Percentiles rank a stretch among this genome's conserved stretches.
Evolutionary conservation across 192 early-diverging fungal genomes (phyloP).

Genomic region (Podila minutissima): DNA sequence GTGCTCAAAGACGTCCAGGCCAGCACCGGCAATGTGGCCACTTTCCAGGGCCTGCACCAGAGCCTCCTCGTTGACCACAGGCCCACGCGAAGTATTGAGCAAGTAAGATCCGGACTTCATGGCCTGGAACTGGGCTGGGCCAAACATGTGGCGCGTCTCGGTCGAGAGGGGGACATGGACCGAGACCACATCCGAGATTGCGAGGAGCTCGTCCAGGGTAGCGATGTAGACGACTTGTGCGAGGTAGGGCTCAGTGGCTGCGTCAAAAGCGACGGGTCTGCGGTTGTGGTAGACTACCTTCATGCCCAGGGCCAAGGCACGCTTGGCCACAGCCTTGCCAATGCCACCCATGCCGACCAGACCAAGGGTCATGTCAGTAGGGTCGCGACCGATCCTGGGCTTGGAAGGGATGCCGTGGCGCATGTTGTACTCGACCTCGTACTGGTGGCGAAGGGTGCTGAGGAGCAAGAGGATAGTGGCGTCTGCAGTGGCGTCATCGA

Average conservation of each 20-base stretch:
- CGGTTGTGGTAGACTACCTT: conserved; percentile 52
- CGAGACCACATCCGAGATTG: conserved; percentile 27
- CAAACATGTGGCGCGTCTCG: conserved; percentile 51
- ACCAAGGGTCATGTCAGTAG: conserved; percentile 59
- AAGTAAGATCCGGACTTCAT: conserved; percentile 53
- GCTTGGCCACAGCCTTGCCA: conserved; percentile 59
- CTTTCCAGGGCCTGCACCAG: conserved; percentile 44
- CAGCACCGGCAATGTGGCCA: conserved; percentile 55
- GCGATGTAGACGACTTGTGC: conserved; percentile 34
- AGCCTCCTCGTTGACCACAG: conserved; percentile 53
- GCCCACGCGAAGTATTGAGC: conserved; percentile 57
- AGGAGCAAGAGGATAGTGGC: conserved; percentile 40
- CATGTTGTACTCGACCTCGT: conserved; percentile 32
- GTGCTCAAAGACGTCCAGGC: conserved; percentile 60
- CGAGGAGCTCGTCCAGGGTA: conserved; percentile 30
- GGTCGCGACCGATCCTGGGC: conserved; percentile 34
- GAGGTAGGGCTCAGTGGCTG: conserved; percentile 23
- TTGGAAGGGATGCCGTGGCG: conserved; percentile 22
- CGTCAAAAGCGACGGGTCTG: conserved; percentile 14
- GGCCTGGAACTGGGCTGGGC: conserved; percentile 23
- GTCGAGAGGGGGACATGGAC: conserved; percentile 50
- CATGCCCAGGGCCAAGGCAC: conserved; percentile 57
- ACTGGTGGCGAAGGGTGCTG: conserved; percentile 31
- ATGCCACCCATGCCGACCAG: conserved; percentile 70
- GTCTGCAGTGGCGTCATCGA: conserved; percentile 41